Conservation (phyloP, 2,329 filamentous ascomycete genomes). For the Apiospora hydei region DNA sequence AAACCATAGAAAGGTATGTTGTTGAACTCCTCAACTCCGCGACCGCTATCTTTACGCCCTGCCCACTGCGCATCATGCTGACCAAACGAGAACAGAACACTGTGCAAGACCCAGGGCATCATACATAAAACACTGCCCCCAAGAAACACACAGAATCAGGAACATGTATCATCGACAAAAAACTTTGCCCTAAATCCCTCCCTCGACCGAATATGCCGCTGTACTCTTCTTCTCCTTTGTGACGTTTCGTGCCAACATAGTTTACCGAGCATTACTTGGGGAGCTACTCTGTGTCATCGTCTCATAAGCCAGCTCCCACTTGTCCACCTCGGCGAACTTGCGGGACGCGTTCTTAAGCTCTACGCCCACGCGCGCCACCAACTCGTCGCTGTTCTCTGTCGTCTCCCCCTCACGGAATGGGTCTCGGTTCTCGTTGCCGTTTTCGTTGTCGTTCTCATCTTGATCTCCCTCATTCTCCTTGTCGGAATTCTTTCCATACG, state of each 20-base stretch:
- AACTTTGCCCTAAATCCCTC: neutral
- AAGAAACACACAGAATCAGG: constrained; percentile 27
- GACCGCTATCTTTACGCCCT: neutral
- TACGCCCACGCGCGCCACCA: constrained; percentile 51
- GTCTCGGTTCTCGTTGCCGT: constrained; percentile 45
- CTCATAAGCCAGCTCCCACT: constrained; percentile 73
- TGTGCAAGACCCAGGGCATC: neutral
- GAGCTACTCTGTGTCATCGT: constrained; percentile 65
- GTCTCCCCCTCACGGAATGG: constrained; percentile 31
- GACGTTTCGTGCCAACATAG: neutral
- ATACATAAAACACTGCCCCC: neutral
- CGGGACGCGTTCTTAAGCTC: constrained; percentile 65
- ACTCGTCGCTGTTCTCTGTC: constrained; percentile 45
- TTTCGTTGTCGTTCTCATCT: constrained; percentile 40
- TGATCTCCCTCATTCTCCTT: constrained; percentile 62
- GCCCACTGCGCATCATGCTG: neutral
- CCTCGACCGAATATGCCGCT: neutral
- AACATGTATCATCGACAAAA: neutral
- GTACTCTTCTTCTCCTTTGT: neutral
- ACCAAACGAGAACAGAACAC: constrained; percentile 3
- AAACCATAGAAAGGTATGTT: constrained; percentile 15
- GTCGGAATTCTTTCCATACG: constrained; percentile 62
- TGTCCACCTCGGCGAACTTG: constrained; percentile 74
- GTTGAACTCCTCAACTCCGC: constrained; percentile 11
- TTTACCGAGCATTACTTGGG: constrained; percentile 56